Evolutionary conservation across 2,329 filamentous ascomycete species (phyloP).

Genomic region (Aureobasidium melanogenum): DNA sequence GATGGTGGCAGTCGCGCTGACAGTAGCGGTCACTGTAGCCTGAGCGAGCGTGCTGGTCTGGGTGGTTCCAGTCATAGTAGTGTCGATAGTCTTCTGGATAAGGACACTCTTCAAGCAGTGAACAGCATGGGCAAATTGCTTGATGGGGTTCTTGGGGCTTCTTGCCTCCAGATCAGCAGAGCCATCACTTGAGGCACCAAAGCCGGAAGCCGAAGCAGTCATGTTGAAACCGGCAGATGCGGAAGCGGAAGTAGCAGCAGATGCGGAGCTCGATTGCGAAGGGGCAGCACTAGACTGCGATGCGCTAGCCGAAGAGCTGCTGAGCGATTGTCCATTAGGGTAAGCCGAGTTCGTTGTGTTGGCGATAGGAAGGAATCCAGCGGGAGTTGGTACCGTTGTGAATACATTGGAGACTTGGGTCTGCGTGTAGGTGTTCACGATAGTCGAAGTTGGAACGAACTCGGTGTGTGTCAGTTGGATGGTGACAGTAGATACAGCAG

Average conservation of each 20-base stretch:
- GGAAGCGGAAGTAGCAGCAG: background rate
- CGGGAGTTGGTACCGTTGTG: background rate
- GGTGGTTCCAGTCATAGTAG: constrained; percentile 2
- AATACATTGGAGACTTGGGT: background rate
- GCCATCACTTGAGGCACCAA: background rate
- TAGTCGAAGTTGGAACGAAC: background rate
- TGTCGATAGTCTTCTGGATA: background rate
- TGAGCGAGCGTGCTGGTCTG: constrained; percentile 9
- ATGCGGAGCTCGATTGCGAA: background rate
- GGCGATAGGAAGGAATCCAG: background rate
- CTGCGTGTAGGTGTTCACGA: background rate
- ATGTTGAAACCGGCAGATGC: background rate
- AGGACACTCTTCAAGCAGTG: constrained; percentile 10
- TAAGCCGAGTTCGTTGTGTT: too few species aligned
- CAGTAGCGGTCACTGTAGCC: constrained; percentile 2
- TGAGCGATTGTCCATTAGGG: background rate
- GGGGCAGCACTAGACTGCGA: background rate
- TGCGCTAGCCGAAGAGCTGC: background rate
- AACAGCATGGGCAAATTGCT: constrained; percentile 4
- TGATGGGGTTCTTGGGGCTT: background rate
- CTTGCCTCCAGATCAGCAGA: background rate
- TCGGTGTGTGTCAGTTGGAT: background rate
- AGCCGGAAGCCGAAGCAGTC: background rate
- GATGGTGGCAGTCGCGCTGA: constrained; percentile 8
- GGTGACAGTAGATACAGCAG: background rate